phyloP scores from a whole-genome alignment of 2,329 filamentous ascomycete genomes.

The Celoporthe dispersa region DNA sequence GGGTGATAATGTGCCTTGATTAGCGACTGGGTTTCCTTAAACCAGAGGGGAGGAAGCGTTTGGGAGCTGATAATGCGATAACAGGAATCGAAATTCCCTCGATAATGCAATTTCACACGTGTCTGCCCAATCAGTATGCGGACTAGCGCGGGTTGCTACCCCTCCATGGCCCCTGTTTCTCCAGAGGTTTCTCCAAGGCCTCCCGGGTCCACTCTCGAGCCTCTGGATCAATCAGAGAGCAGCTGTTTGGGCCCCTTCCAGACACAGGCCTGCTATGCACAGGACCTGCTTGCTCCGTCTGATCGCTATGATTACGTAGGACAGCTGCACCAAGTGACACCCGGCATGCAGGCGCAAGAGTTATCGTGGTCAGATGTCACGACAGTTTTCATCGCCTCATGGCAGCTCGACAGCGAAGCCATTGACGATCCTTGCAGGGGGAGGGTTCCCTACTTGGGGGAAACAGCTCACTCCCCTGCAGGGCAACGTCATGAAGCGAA shows the following conservation, averaged over 20 bases:
- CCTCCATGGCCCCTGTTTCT: conserved; percentile 4
- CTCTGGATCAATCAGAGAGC: neutral
- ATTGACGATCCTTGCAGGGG: neutral
- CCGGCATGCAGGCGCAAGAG: neutral
- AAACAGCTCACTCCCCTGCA: neutral
- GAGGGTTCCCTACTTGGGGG: neutral
- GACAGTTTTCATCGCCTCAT: neutral
- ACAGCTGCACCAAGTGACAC: neutral
- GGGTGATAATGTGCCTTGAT: conserved; percentile 25
- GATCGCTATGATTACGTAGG: conserved; percentile 1
- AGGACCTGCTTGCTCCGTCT: neutral
- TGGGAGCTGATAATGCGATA: conserved; percentile 13
- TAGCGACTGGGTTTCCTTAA: neutral
- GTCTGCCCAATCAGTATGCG: neutral
- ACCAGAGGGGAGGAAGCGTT: neutral
- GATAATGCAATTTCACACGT: conserved; percentile 12
- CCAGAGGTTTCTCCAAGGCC: conserved; percentile 3
- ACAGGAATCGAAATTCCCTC: neutral
- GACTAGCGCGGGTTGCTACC: neutral
- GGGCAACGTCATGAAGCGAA: conserved; percentile 7
- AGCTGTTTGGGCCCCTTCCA: neutral
- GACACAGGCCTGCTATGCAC: neutral
- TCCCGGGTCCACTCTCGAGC: neutral
- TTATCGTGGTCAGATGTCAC: conserved; percentile 1
- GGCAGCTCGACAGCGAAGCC: neutral